These are phyloP conservation scores for Ceratobasidium sp. DNA, from an alignment of 1,284 basidiomycete genomes.

Conservation along the genomic window DNA sequence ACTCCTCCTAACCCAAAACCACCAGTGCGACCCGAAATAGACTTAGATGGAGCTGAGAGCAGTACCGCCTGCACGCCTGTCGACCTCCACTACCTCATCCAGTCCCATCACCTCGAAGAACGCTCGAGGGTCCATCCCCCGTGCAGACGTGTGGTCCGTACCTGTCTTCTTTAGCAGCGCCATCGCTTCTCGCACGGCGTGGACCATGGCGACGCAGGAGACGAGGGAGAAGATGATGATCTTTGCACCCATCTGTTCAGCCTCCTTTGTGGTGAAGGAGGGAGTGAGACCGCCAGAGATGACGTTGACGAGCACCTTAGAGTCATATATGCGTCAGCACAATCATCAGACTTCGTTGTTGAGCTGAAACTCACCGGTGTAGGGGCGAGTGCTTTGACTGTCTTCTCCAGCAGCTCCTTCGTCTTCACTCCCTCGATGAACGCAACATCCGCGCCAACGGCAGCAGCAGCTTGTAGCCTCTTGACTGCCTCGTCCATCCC, in stretches of 20 bases:
- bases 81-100: constrained; percentile 65
- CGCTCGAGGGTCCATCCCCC: constrained; percentile 78
- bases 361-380: constrained; percentile 64
- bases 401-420: constrained; percentile 69
- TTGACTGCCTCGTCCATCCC: constrained; percentile 82
- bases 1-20: too few species aligned
- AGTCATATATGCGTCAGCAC: constrained; percentile 13
- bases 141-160: constrained; percentile 73
- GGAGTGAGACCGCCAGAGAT: constrained; percentile 81
- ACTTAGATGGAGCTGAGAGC: constrained; percentile 63
- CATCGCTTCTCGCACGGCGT: constrained; percentile 77
- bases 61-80: constrained; percentile 67
- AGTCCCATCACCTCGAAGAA: constrained; percentile 82
- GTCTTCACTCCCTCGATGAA: constrained; percentile 85
- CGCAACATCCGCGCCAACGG: constrained; percentile 82
- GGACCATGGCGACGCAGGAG: constrained; percentile 76
- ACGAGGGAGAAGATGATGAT: constrained; percentile 79
- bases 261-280: constrained; percentile 73
- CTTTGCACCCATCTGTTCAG: constrained; percentile 74
- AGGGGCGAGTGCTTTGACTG: constrained; percentile 72
- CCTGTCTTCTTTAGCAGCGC: constrained; percentile 76
- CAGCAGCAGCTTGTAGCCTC: constrained; percentile 75
- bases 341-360: background rate
- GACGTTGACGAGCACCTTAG: constrained; percentile 74
- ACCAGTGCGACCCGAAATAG: too few species aligned